Base-by-base conservation (phyloP, 2,329 filamentous ascomycete genomes). In the Lachnellula hyalina region DNA sequence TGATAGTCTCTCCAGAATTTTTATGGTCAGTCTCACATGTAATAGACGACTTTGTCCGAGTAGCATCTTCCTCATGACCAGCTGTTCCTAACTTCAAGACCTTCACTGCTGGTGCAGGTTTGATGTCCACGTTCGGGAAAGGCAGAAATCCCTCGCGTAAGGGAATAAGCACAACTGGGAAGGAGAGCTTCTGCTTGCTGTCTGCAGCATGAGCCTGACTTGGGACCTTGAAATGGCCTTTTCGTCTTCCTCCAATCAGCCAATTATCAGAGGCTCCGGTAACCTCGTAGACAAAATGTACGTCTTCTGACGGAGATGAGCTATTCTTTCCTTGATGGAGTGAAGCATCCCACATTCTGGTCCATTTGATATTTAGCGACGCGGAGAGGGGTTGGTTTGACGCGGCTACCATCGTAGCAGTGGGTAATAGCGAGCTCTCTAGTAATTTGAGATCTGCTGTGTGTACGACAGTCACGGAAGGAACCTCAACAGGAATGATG, bases 401-500 rank as follows among this genome's bases (percentile, higher is more conserved):
- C 17, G 75, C 76, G 8, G 82, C 76, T 0, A 81, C 74, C 1
- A 64, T 63, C 9, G 64, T 63, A 50, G 69, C 61, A 55, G 72
- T 60, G 44, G 67, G 70, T 52, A 66, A 63, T 53, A 67, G 70
- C 65, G 63, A 65, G 55, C 65, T 36, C 57, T 68, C 55, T 9
- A 76, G 72, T 1, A 89, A 71, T 28, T 75, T 74, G 28, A 93
- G 78, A 51, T 87, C 83, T 2, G 87, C 86, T 0, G 89, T 95
- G 70, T 96, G 88, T 0, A 97, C 82, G 19, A 96, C 82, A 47
- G 89, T 83, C 2, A 96, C 78, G 1, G 87, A 85, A 0, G 93
- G 93, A 1, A 99, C 84, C 55, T 96, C 90, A 14, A 99, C 92
- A 0, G 92, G 89, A 51, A 99, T 95, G 32, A 87, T 77, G 63